These are phyloP conservation scores for Salvia sclarea DNA, from an alignment of 305 asterid genomes.

Conservation along the genomic window DNA sequence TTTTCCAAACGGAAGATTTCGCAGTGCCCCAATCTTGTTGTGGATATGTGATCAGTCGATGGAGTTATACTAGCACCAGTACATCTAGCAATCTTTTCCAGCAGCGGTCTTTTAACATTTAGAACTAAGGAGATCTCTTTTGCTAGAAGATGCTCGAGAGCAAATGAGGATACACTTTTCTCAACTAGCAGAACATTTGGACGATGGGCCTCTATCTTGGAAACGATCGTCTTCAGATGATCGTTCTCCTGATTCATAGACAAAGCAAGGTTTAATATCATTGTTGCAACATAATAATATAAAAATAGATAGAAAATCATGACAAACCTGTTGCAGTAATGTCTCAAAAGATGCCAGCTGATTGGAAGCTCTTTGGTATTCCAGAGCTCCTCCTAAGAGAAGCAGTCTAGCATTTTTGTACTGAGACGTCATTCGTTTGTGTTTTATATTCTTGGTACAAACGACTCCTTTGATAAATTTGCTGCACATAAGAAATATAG, in stretches of 20 bases:
- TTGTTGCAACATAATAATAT: constrained; percentile 9
- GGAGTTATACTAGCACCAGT: constrained; percentile 86
- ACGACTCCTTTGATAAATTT: constrained; percentile 83
- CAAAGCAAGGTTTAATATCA: constrained; percentile 16
- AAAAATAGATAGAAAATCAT: neutral
- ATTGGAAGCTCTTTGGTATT: constrained; percentile 81
- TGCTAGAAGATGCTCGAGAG: constrained; percentile 77
- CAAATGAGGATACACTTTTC: constrained; percentile 88
- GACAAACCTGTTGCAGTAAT: constrained; percentile 74
- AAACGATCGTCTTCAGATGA: constrained; percentile 72
- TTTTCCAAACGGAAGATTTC: constrained; percentile 86
- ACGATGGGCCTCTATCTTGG: constrained; percentile 83
- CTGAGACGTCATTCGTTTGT: constrained; percentile 92
- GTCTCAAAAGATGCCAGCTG: constrained; percentile 91
- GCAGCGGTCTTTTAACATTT: constrained; percentile 74
- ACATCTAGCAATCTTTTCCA: constrained; percentile 90
- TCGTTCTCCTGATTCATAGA: constrained; percentile 73
- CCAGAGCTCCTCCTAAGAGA: constrained; percentile 91
- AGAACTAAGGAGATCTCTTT: constrained; percentile 92
- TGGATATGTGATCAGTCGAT: constrained; percentile 68
- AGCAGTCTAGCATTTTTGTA: constrained; percentile 83
- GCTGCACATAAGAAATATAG: constrained; percentile 52
- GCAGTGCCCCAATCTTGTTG: constrained; percentile 78
- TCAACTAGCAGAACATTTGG: constrained; percentile 98
- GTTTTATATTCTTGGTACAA: constrained; percentile 94